These are phyloP conservation scores for Trichomonas vaginalis DNA, from an alignment of 208 protist genomes.

Conservation along the genomic window DNA sequence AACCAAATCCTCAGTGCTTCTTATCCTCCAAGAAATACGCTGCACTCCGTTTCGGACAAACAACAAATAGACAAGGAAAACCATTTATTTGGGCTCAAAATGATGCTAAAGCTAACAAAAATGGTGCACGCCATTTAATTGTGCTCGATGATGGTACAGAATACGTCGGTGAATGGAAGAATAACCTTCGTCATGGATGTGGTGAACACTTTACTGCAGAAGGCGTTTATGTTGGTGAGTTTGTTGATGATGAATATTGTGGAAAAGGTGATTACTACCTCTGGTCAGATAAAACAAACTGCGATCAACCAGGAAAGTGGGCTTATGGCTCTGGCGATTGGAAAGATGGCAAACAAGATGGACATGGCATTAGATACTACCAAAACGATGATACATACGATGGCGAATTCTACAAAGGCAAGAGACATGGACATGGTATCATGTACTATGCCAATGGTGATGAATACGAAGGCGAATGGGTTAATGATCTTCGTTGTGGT, in stretches of 20 bases:
- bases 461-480: constrained; percentile 18
- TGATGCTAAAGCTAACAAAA: background rate
- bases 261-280: background rate
- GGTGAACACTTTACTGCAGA: background rate
- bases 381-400: constrained; percentile 10
- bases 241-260: background rate
- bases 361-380: background rate
- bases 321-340: background rate
- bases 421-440: constrained; percentile 10
- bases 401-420: constrained; percentile 19
- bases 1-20: background rate
- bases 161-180: background rate
- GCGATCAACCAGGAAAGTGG: background rate
- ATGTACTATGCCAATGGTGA: constrained; percentile 10
- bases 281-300: background rate
- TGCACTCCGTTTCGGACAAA: background rate
- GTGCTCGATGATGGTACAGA: constrained; percentile 14
- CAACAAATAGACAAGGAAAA: background rate
- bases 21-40: background rate
- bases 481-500: constrained; percentile 17
- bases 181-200: background rate
- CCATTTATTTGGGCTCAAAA: background rate
- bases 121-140: background rate
- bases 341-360: background rate
- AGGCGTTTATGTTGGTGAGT: background rate